Conservation (phyloP, 345 rosid species). For the Euphorbia peplus region DNA sequence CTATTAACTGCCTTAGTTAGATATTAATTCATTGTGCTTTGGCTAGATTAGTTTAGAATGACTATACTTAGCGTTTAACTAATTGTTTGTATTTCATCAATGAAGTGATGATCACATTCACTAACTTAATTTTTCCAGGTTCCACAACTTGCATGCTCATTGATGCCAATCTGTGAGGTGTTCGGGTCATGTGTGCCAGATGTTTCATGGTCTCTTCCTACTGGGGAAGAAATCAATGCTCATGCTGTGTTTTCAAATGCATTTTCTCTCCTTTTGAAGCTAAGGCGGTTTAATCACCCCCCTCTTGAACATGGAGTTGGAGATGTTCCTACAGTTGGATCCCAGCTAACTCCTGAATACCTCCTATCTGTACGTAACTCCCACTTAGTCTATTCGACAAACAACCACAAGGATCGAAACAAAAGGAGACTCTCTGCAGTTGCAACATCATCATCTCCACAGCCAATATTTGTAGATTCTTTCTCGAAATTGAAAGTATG, state of each 20-base stretch:
- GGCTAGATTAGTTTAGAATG: no score
- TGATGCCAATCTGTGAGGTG: slow-evolving; percentile 93
- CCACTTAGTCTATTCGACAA: slow-evolving; percentile 59
- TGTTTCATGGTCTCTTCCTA: slow-evolving; percentile 62
- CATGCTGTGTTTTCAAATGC: slow-evolving; percentile 89
- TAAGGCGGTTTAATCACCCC: slow-evolving; percentile 87
- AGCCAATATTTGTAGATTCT: slow-evolving; percentile 76
- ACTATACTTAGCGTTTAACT: neutral
- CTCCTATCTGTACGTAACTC: slow-evolving; percentile 78
- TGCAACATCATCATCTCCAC: slow-evolving; percentile 19
- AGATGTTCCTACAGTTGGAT: slow-evolving; percentile 67
- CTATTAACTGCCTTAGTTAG: no score
- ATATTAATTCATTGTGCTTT: no score
- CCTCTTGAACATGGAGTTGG: slow-evolving; percentile 69
- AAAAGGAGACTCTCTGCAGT: slow-evolving; percentile 51
- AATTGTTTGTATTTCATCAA: neutral
- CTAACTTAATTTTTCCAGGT: slow-evolving; percentile 38
- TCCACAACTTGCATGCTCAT: slow-evolving; percentile 79
- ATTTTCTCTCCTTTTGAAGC: slow-evolving; percentile 71
- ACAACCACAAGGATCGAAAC: slow-evolving; percentile 17
- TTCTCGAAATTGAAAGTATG: slow-evolving; percentile 80
- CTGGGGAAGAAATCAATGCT: slow-evolving; percentile 69
- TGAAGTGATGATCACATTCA: slow-evolving; percentile 3
- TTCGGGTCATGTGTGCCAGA: slow-evolving; percentile 74
- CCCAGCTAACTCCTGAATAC: slow-evolving; percentile 77